Percentiles rank a stretch among this genome's conserved stretches.
Conservation (phyloP, 257 asterid genomes). For the Solanum pennellii region DNA sequence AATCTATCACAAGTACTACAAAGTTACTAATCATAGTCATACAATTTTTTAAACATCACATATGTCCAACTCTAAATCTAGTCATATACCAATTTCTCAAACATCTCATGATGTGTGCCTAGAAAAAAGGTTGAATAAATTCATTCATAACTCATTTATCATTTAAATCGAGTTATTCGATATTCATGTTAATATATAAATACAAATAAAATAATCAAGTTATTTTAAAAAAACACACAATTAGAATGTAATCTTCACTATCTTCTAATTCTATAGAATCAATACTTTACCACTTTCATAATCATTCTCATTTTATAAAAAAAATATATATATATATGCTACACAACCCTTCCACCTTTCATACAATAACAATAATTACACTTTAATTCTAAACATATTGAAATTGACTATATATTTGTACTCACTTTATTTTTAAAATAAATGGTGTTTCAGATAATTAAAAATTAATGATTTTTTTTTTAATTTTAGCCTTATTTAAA, state of each 20-base stretch:
- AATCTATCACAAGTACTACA: background rate
- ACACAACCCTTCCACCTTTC: background rate
- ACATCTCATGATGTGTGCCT: background rate
- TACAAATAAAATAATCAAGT: background rate
- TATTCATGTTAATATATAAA: background rate
- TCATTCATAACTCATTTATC: background rate
- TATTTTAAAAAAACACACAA: background rate
- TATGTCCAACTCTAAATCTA: background rate
- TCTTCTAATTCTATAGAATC: background rate
- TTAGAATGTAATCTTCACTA: background rate
- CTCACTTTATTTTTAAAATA: no score
- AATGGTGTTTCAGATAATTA: background rate
- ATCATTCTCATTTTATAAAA: background rate
- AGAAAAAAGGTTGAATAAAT: background rate
- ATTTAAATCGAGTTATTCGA: background rate
- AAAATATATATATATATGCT: background rate
- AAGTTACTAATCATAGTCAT: background rate
- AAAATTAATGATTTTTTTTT: no score
- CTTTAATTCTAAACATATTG: background rate
- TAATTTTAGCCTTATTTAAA: background rate
- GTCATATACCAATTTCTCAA: background rate
- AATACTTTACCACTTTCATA: background rate
- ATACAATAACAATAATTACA: background rate
- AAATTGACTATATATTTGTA: background rate
- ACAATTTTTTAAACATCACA: background rate